phyloP scores from a whole-genome alignment of 805 yeast genomes.

The Ogataea paraovalis region DNA sequence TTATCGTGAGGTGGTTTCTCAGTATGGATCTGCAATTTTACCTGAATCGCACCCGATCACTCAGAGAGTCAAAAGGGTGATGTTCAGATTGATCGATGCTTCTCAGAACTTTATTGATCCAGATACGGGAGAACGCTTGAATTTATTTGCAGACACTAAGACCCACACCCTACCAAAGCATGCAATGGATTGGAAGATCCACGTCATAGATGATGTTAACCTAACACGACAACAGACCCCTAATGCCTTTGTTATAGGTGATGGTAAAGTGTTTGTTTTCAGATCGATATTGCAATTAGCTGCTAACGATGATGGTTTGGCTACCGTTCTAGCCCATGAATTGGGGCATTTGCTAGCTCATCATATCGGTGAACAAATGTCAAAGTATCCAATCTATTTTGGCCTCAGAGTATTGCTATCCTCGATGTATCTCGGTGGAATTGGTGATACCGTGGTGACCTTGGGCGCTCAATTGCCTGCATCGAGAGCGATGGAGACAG shows the following conservation, averaged over 20 bases:
- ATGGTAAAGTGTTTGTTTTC: conserved; percentile 92
- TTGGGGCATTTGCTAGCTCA: conserved; percentile 92
- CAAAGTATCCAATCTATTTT: conserved; percentile 68
- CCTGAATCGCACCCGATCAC: conserved; percentile 64
- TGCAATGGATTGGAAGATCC: conserved; percentile 65
- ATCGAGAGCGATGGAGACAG: conserved; percentile 90
- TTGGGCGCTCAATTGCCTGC: conserved; percentile 57
- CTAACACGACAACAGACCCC: conserved; percentile 68
- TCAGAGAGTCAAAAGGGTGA: conserved; percentile 51
- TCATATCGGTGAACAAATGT: conserved; percentile 80
- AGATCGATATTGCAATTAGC: conserved; percentile 75
- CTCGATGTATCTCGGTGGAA: conserved; percentile 42
- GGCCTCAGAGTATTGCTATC: conserved; percentile 57
- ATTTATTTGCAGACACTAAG: conserved; percentile 23
- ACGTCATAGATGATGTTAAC: conserved; percentile 65
- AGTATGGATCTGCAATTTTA: conserved; percentile 44
- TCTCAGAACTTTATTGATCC: conserved; percentile 42
- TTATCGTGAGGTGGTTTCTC: conserved; percentile 57
- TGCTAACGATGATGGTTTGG: conserved; percentile 81
- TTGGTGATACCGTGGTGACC: neutral
- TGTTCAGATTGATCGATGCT: conserved; percentile 59
- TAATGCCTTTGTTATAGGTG: conserved; percentile 94
- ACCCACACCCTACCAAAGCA: conserved; percentile 22
- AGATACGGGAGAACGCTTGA: conserved; percentile 25
- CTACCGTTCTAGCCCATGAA: conserved; percentile 94